These are phyloP conservation scores for Pichia kudriavzevii DNA, from an alignment of 1,139 yeast genomes.

Conservation along the genomic window DNA sequence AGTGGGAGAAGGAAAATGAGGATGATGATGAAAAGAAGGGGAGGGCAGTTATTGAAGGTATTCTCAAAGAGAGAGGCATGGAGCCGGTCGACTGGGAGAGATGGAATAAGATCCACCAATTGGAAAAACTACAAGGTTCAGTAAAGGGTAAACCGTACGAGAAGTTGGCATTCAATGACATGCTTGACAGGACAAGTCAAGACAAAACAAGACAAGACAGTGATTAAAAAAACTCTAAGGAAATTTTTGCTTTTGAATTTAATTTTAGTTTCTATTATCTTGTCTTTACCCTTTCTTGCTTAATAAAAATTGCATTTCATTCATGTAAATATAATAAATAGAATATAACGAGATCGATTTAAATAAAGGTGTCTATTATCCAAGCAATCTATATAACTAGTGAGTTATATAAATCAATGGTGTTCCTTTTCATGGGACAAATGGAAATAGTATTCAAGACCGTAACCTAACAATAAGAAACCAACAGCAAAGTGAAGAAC, in stretches of 20 bases:
- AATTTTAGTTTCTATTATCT: background rate
- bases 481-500: constrained; percentile 69
- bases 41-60: constrained; percentile 24
- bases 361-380: constrained; percentile 3
- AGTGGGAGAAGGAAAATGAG: constrained; percentile 2
- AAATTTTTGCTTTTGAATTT: too few species aligned
- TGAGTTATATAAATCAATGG: too few species aligned
- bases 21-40: constrained; percentile 19
- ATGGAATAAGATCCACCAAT: constrained; percentile 56
- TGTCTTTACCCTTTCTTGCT: background rate
- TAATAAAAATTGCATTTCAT: background rate
- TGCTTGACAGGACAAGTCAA: too few species aligned
- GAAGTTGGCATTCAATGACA: constrained; percentile 46
- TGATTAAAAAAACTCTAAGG: too few species aligned
- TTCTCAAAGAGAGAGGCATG: constrained; percentile 23
- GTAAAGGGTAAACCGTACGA: constrained; percentile 45
- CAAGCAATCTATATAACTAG: too few species aligned
- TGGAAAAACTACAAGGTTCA: constrained; percentile 42
- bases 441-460: constrained; percentile 91
- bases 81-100: constrained; percentile 55
- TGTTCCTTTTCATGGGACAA: constrained; percentile 50
- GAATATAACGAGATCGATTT: background rate
- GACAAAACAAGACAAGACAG: too few species aligned
- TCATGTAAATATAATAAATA: constrained; percentile 3
- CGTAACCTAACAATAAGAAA: constrained; percentile 74